These are phyloP conservation scores for Filosporella fistucella DNA, from an alignment of 495 filamentous ascomycete genomes.

Conservation along the genomic window DNA sequence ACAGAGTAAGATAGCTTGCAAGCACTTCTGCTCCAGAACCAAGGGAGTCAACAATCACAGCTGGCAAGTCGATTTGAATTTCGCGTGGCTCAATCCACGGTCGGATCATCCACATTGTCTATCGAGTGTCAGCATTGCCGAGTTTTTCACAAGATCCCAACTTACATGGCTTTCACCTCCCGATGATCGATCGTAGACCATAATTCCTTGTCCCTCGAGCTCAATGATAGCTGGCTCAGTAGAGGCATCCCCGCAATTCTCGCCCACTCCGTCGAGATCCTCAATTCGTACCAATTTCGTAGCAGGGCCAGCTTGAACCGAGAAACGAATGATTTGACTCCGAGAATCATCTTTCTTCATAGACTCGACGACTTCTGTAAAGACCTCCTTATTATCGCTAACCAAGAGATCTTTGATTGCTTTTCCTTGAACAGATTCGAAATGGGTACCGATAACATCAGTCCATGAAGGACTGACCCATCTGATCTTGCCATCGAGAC, in stretches of 20 bases:
- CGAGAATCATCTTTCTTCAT: conserved; percentile 91
- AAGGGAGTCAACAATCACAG: conserved; percentile 86
- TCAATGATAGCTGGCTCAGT: conserved; percentile 54
- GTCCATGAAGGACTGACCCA: conserved; percentile 98
- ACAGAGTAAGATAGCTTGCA: conserved; percentile 82
- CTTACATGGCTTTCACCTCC: conserved; percentile 88
- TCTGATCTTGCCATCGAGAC: conserved; percentile 78
- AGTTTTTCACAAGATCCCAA: conserved; percentile 15
- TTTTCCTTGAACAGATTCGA: conserved; percentile 68
- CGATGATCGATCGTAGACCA: conserved; percentile 88
- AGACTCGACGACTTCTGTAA: conserved; percentile 74
- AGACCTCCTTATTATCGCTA: conserved; percentile 67
- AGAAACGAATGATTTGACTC: conserved; percentile 87
- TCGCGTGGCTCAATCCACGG: conserved; percentile 85
- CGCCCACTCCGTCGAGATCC: conserved; percentile 29
- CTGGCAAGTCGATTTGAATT: conserved; percentile 90
- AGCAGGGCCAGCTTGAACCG: conserved; percentile 66
- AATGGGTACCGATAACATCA: conserved; percentile 79
- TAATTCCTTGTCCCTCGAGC: conserved; percentile 94
- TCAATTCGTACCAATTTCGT: conserved; percentile 59
- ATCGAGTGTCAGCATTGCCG: conserved; percentile 21
- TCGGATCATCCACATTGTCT: conserved; percentile 99
- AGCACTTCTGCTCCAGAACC: conserved; percentile 93
- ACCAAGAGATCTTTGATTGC: conserved; percentile 77
- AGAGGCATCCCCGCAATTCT: no score